A percentile compares a stretch with the other conserved stretches of the same genome.
Conservation (phyloP, 1,139 yeast species). For the Diutina sp. region DNA sequence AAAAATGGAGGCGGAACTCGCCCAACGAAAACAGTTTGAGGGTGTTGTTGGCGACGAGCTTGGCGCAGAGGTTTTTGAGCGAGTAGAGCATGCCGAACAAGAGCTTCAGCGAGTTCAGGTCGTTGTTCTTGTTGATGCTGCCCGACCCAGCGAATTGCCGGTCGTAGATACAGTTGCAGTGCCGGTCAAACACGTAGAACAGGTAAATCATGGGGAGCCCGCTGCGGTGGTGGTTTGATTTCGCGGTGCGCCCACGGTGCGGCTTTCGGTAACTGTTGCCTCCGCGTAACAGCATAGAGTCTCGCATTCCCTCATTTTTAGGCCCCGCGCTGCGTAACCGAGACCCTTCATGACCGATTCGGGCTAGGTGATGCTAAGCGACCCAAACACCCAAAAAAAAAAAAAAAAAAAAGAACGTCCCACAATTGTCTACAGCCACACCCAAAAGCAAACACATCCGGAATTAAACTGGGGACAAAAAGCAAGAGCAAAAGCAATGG, state of each 20-base stretch:
- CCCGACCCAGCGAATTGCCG: constrained; percentile 47
- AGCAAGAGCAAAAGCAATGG: no score
- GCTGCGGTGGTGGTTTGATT: neutral
- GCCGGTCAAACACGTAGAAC: constrained; percentile 82
- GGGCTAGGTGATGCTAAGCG: no score
- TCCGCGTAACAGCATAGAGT: no score
- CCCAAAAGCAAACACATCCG: no score
- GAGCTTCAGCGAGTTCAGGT: constrained; percentile 59
- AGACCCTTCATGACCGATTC: no score
- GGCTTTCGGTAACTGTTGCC: neutral
- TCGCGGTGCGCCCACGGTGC: neutral
- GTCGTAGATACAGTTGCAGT: constrained; percentile 67
- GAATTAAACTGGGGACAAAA: no score
- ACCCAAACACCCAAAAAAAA: no score
- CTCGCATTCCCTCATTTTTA: no score
- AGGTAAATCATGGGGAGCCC: constrained; percentile 37
- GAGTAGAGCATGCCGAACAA: constrained; percentile 84
- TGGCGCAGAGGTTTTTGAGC: constrained; percentile 58
- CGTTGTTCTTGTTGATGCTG: constrained; percentile 40
- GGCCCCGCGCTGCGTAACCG: no score
- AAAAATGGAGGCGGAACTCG: constrained; percentile 63
- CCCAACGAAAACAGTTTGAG: constrained; percentile 61
- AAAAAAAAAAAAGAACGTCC: no score
- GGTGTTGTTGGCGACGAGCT: constrained; percentile 43
- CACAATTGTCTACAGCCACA: no score